Conservation (phyloP, 2,329 filamentous ascomycete genomes). For the Leptographium procerum region DNA sequence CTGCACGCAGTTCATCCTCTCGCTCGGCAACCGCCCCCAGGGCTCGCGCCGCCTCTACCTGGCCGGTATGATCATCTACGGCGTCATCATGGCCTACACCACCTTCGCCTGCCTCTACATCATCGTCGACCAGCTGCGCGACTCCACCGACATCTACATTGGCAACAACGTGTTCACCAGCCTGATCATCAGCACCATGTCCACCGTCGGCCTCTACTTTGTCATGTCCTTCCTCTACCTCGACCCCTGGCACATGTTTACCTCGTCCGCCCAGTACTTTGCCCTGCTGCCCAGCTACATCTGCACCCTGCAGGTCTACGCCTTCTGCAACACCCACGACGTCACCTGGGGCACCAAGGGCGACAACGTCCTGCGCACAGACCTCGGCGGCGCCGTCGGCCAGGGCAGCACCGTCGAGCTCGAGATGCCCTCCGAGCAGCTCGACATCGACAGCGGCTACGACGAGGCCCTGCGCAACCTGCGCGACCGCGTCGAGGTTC, state of each 20-base stretch:
- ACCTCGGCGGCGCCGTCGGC: conserved; percentile 75
- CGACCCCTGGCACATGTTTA: conserved; percentile 99
- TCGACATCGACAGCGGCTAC: conserved; percentile 96
- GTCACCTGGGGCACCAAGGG: conserved; percentile 99
- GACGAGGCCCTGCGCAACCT: conserved; percentile 95
- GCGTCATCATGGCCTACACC: conserved; percentile 91
- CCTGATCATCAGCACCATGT: conserved; percentile 78
- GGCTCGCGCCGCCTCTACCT: conserved; percentile 88
- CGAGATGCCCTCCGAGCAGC: conserved; percentile 95
- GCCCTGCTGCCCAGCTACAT: conserved; percentile 86
- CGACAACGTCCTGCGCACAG: conserved; percentile 88
- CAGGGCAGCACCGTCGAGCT: conserved; percentile 72
- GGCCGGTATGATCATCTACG: conserved; percentile 78
- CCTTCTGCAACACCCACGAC: conserved; percentile 98
- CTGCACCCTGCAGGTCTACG: conserved; percentile 94
- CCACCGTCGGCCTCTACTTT: conserved; percentile 89
- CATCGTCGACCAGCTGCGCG: conserved; percentile 66
- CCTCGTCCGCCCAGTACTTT: conserved; percentile 83
- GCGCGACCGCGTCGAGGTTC: conserved; percentile 80
- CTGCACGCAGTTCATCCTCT: conserved; percentile 89
- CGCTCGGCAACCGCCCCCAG: conserved; percentile 90
- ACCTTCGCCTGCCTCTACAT: conserved; percentile 84
- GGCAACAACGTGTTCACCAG: conserved; percentile 92
- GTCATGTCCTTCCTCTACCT: conserved; percentile 93
- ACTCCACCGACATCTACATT: conserved; percentile 32